These are phyloP conservation scores for Leishmania aethiopica DNA, from an alignment of 208 protist genomes.

Conservation along the genomic window DNA sequence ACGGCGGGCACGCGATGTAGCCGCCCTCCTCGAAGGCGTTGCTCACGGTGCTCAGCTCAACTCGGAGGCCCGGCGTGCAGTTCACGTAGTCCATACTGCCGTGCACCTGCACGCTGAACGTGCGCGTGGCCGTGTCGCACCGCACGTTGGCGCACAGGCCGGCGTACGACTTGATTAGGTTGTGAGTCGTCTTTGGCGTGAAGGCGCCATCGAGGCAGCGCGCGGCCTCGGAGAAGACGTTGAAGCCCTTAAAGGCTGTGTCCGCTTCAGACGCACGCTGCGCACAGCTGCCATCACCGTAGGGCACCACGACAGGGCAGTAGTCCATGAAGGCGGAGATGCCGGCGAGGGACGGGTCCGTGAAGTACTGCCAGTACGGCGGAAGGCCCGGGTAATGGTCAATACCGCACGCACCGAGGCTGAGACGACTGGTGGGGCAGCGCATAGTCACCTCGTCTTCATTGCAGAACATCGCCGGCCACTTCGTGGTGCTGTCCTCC, in stretches of 20 bases:
- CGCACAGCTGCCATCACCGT: background rate
- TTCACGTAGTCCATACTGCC: background rate
- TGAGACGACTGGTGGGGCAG: background rate
- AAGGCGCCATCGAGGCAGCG: conserved; percentile 4
- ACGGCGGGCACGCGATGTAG: too few relatives aligned
- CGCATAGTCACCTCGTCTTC: too few relatives aligned
- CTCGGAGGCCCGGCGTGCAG: background rate
- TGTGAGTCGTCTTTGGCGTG: too few relatives aligned
- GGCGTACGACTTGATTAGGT: background rate
- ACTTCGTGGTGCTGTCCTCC: too few relatives aligned
- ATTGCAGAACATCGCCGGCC: too few relatives aligned
- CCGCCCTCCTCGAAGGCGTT: background rate
- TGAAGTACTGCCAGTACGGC: conserved; percentile 10
- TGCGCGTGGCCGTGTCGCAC: background rate
- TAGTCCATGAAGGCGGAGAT: background rate
- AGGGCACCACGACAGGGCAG: background rate
- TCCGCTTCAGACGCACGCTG: background rate
- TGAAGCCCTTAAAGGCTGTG: background rate
- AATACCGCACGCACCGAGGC: background rate
- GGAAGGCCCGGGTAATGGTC: background rate
- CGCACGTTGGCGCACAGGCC: conserved; percentile 8
- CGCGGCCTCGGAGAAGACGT: background rate
- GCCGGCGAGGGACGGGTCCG: background rate
- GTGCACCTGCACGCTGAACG: conserved; percentile 9
- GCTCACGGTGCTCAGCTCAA: background rate